Conservation (phyloP, 2,329 filamentous ascomycete genomes). For the Plenodomus lindquistii region DNA sequence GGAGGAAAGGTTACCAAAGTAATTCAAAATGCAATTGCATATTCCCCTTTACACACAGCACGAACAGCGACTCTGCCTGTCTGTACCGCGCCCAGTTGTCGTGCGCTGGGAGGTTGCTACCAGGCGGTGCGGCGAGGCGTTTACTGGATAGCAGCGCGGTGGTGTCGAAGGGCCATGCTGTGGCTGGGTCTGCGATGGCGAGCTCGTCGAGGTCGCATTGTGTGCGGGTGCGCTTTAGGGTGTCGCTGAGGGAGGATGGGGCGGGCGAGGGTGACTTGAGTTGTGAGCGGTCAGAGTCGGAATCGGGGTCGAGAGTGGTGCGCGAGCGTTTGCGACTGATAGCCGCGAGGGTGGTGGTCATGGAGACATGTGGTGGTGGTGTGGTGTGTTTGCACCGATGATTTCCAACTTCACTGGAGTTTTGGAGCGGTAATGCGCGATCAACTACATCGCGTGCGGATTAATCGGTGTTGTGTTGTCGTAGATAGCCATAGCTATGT, state of each 20-base stretch:
- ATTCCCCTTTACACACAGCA: constrained; percentile 42
- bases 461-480: too few species aligned
- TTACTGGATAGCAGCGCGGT: constrained; percentile 34
- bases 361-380: background rate
- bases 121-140: constrained; percentile 20
- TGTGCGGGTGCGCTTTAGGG: constrained; percentile 41
- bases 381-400: too few species aligned
- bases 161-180: constrained; percentile 41
- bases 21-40: constrained; percentile 41
- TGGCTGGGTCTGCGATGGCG: constrained; percentile 26
- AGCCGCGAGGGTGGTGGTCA: background rate
- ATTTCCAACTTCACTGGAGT: too few species aligned
- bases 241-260: constrained; percentile 22
- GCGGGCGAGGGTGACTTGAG: constrained; percentile 24
- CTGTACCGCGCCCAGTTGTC: constrained; percentile 31
- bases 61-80: constrained; percentile 21
- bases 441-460: too few species aligned
- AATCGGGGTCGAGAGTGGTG: constrained; percentile 31
- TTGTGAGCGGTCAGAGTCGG: constrained; percentile 1
- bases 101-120: constrained; percentile 24
- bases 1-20: constrained; percentile 28
- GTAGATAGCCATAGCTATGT: too few species aligned
- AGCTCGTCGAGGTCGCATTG: constrained; percentile 43
- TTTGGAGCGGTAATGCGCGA: too few species aligned
- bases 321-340: constrained; percentile 33